Evolutionary conservation across 352 stramenopile species (phyloP).

Genomic region (Globisporangium orthogonon): DNA sequence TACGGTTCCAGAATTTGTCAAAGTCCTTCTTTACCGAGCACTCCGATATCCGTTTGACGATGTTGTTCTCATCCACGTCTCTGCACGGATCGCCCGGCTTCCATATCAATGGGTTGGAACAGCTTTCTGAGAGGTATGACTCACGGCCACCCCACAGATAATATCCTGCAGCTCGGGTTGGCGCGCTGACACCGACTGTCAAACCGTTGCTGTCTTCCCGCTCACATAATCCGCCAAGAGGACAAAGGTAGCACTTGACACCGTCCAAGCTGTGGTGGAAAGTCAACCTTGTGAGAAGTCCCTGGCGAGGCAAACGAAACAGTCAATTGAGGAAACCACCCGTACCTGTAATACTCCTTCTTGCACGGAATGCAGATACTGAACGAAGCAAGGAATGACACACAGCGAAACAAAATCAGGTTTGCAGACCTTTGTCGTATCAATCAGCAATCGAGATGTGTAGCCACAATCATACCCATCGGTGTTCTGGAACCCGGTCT

Average conservation of each 20-base stretch:
- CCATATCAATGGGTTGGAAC: conserved; percentile 33
- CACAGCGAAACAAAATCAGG: neutral
- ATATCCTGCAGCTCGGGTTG: conserved; percentile 33
- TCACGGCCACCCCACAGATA: conserved; percentile 35
- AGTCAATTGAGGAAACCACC: neutral
- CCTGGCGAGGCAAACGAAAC: neutral
- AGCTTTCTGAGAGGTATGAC: conserved; percentile 31
- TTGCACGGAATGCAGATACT: conserved; percentile 49
- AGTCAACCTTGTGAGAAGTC: neutral
- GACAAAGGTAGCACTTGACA: conserved; percentile 53
- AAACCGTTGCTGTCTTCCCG: conserved; percentile 22
- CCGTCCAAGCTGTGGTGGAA: conserved; percentile 54
- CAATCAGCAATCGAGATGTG: neutral
- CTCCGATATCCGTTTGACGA: conserved; percentile 33
- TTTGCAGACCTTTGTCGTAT: no score
- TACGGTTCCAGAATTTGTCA: conserved; percentile 43
- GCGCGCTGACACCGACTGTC: conserved; percentile 32
- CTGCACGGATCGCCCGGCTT: conserved; percentile 42
- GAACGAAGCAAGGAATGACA: neutral
- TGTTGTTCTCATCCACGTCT: conserved; percentile 16
- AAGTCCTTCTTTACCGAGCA: conserved; percentile 35
- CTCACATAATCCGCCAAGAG: conserved; percentile 42
- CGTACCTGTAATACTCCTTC: conserved; percentile 63
- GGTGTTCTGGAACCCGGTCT: conserved; percentile 50
- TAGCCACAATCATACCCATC: conserved; percentile 30